These are phyloP conservation scores for Phytophthora gonapodyides DNA, from an alignment of 352 stramenopile species.

Conservation along the genomic window DNA sequence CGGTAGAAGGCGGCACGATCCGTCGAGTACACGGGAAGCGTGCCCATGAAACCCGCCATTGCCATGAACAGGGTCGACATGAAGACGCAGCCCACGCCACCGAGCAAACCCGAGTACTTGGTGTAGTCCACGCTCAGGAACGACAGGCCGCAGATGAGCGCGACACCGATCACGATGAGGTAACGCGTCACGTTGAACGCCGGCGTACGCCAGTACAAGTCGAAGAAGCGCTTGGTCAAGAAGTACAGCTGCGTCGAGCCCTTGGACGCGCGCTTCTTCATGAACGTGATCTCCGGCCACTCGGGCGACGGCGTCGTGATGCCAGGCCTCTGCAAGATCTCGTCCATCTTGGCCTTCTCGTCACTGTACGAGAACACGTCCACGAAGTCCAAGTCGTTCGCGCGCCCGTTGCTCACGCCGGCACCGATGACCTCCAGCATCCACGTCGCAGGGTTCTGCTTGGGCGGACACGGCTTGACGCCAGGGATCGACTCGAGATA, in stretches of 20 bases:
- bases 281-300: slow-evolving; percentile 27
- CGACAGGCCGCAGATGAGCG: slow-evolving; percentile 12
- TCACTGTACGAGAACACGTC: slow-evolving; percentile 30
- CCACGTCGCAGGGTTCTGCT: slow-evolving; percentile 31
- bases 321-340: slow-evolving; percentile 13
- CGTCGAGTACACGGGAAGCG: slow-evolving; percentile 21
- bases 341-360: slow-evolving; percentile 18
- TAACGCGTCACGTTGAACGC: slow-evolving; percentile 57
- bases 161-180: slow-evolving; percentile 11
- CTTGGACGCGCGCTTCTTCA: slow-evolving; percentile 24
- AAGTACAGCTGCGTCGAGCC: slow-evolving; percentile 31
- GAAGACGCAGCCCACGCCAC: slow-evolving; percentile 57
- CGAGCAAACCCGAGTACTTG: slow-evolving; percentile 18
- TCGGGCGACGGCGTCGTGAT: slow-evolving; percentile 16
- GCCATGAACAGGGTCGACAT: slow-evolving; percentile 70
- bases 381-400: slow-evolving; percentile 38
- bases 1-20: slow-evolving; percentile 8
- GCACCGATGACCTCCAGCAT: background rate
- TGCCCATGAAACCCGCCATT: slow-evolving; percentile 62
- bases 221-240: slow-evolving; percentile 42
- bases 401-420: slow-evolving; percentile 74
- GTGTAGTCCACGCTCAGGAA: slow-evolving; percentile 24
- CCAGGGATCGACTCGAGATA: slow-evolving; percentile 31
- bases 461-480: slow-evolving; percentile 33
- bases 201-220: slow-evolving; percentile 36